Percentiles rank a stretch among this genome's conserved stretches.
Evolutionary conservation across 805 yeast species (phyloP).

Genomic region (Nakazawaea peltata): DNA sequence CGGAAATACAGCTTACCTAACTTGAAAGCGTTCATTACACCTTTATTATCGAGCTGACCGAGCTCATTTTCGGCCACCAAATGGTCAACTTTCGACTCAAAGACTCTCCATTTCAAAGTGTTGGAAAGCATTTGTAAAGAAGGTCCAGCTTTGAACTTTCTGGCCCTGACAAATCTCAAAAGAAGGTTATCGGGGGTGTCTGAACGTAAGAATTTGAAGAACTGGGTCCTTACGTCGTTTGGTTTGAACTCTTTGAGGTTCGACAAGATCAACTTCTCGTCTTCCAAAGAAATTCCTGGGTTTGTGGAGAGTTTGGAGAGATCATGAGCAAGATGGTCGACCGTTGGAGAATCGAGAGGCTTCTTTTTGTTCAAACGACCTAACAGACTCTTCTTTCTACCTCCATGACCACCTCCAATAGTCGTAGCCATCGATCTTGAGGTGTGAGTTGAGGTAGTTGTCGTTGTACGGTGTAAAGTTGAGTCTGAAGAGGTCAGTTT

Average conservation of each 20-base stretch:
- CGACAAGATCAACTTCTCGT: slow-evolving; percentile 34
- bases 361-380: slow-evolving; percentile 18
- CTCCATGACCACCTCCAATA: too few relatives aligned
- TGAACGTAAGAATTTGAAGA: slow-evolving; percentile 57
- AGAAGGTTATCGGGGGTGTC: slow-evolving; percentile 78
- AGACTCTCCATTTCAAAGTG: slow-evolving; percentile 69
- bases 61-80: slow-evolving; percentile 69
- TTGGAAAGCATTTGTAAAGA: slow-evolving; percentile 64
- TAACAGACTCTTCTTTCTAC: neutral
- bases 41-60: slow-evolving; percentile 37
- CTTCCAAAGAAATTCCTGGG: slow-evolving; percentile 19
- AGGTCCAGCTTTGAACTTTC: slow-evolving; percentile 74
- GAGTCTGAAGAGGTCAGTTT: slow-evolving; percentile 10
- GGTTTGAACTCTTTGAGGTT: slow-evolving; percentile 46
- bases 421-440: slow-evolving; percentile 5
- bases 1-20: slow-evolving; percentile 64
- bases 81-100: slow-evolving; percentile 51
- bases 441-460: slow-evolving; percentile 17
- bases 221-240: slow-evolving; percentile 37
- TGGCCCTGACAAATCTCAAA: slow-evolving; percentile 74
- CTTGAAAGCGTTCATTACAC: slow-evolving; percentile 49
- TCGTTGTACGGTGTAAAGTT: slow-evolving; percentile 11
- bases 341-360: slow-evolving; percentile 16
- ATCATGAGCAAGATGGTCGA: slow-evolving; percentile 12
- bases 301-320: slow-evolving; percentile 17